Percentiles rank a stretch among this genome's conserved stretches.
Conservation (phyloP, 2,329 filamentous ascomycete species). For the Ophiostoma sp. region DNA sequence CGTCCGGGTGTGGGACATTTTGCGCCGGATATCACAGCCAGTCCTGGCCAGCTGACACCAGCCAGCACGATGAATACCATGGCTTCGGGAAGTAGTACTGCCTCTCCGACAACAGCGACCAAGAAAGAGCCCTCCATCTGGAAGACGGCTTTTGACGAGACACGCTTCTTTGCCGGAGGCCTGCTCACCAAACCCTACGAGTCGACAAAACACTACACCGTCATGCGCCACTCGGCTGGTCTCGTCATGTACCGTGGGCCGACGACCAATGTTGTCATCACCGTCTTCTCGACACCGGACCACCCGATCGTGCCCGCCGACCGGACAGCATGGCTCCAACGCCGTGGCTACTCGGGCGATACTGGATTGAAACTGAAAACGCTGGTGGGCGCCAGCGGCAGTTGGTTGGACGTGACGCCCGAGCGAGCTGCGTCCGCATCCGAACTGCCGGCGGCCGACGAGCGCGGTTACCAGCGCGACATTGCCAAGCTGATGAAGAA, state of each 20-base stretch:
- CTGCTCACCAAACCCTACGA: conserved; percentile 64
- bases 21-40: neutral
- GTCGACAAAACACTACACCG: conserved; percentile 64
- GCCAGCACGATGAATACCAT: neutral
- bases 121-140: conserved; percentile 12
- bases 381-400: conserved; percentile 57
- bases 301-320: conserved; percentile 52
- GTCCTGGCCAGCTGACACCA: neutral
- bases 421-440: conserved; percentile 46
- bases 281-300: conserved; percentile 59
- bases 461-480: conserved; percentile 68
- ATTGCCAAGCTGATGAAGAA: conserved; percentile 64
- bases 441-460: conserved; percentile 57
- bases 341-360: conserved; percentile 67
- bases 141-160: conserved; percentile 52
- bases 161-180: conserved; percentile 65
- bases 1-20: conserved; percentile 5
- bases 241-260: conserved; percentile 67
- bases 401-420: conserved; percentile 70
- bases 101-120: neutral
- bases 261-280: conserved; percentile 62
- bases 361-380: conserved; percentile 67
- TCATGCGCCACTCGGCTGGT: conserved; percentile 65
- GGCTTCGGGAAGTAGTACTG: neutral
- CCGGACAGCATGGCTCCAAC: conserved; percentile 66